Base-by-base conservation (phyloP, 768 basidiomycete species). In the Plicaturopsis crispa region DNA sequence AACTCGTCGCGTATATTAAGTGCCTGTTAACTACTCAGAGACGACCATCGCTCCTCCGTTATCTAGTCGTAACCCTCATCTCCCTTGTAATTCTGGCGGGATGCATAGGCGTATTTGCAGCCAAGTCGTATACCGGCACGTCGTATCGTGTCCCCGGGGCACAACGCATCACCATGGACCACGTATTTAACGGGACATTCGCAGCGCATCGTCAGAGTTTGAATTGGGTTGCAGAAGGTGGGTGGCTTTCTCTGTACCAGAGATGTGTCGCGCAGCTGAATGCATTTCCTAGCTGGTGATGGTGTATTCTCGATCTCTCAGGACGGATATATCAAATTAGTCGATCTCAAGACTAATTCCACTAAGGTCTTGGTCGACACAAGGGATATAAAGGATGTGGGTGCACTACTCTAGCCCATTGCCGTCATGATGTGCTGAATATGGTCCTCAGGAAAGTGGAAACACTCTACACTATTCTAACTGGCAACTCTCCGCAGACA, bases 131-230 rank as follows among this genome's bases (percentile, higher is more conserved):
- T 62, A 67, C 69, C 18, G 75, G 80, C 14, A 61, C 69, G 39
- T 51, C 70, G 6, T 72, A 71, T 55, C 65, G 60, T 50, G 50
- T 66, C 4, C 66, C 68, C 19, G 84, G 87, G 2, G 67, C 57
- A 24, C 67, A 66, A 42, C 84, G 75, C 47, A 67, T 97, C 21
- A 83, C 82, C 4, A 78, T 98, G 72, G 89, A 97, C 53, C 84
- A 92, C 55, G 59, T 96, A 36, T 91, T 90, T 65, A 94, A 96
- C 53, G 90, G 89, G 3, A 97, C 93, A 2, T 98, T 97, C 53
- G 43, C 23, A 12, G 59, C 67, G 2, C 52, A 69, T 3, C 48
- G 53, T 2, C 66, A 68, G 34, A 49, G 49, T 16, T 55, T 99
- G 23, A 68, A 78, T 31, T 99, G 96, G 96, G 82, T 98, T 20